Evolutionary conservation across 1,284 basidiomycete species (phyloP), one percentile per base, ranked within the genome.

Genomic region (Rhodotorula sp.): DNA sequence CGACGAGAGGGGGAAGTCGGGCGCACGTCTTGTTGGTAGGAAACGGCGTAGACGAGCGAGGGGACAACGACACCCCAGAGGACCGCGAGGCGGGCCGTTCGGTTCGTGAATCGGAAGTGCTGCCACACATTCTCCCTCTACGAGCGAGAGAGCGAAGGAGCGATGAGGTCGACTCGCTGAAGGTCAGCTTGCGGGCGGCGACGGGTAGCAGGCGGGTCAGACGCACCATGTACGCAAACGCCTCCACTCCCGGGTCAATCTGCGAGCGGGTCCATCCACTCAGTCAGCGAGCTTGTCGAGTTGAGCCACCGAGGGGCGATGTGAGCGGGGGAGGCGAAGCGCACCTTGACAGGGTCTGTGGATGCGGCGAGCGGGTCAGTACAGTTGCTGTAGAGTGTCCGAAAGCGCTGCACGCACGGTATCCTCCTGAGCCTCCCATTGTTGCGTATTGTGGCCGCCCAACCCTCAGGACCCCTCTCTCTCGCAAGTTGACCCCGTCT

Each of bases 41-140:
- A 64, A 53, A 74, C 18, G 31, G 68, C 53, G 24, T 52, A 74
- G 31, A 74, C 70, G 40, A 59, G 62, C 26, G 71, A 55, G 37
- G 76, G 76, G 15, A 77, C 64, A 62, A 72, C 62, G 24, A 72
- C 65, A 24, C 72, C 75, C 65, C 70, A 75, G 24, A 76, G 22
- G 48, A 75, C 47, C 2, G 74, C 68, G 31, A 72, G 63, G 58
- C 74, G 68, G 15, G 74, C 63, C 20, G 76, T 77, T 11, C 59
- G 62, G n/a, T 70, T 65, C 10, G 76, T 77, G 73, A 77, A 77
- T n/a, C 72, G 71, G 74, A 77, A 77, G 34, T 61, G 57, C 24
- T 59, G 66, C 73, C 73, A 74, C 30, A 72, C 66, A 66, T 74
- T 74, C 59, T 72, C 70, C 52, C 70, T 59, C 72, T 74, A 59